Evolutionary conservation across 1,139 yeast species (phyloP), one percentile per base, ranked within the genome.

Genomic region (Suhomyces choctaworum): DNA sequence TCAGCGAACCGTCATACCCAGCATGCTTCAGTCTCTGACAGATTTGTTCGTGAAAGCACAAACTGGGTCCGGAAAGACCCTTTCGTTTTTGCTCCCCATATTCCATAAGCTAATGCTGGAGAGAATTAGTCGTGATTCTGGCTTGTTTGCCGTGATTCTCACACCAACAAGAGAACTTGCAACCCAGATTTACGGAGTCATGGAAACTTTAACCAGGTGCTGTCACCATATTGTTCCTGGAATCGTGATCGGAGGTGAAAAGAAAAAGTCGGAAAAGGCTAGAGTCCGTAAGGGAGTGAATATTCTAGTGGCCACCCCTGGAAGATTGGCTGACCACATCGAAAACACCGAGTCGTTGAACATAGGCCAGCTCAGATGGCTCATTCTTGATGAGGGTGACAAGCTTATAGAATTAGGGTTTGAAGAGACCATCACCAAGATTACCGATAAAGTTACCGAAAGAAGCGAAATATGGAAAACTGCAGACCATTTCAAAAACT

Each of bases 91-190:
- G 10, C 65, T 92, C 31, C 98, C 98, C 0, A 80, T 92, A n/a
- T 62, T 87, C 45, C 80, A 82, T 46, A 70, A 76, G 45, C 64
- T 92, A 23, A 80, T 87, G 83, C 48, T 49, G 44, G 68, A 64
- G 43, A 60, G 74, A 29, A 61, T 82, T 32, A 71, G 70, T 29
- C 75, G 98, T 51, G 74, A 78, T n/a, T 75, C 87, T 4, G 98
- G 98, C 2, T 66, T 92, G 11, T 90, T 87, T 64, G 97, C 96
- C 0, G 60, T 92, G 36, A 82, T 92, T 28, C 63, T 92, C 42
- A 83, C 95, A 0, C 98, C 98, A 4, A 92, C 98, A 0, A 76
- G 98, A 57, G 98, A 92, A 61, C 71, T 92, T 52, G 96, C 97
- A 0, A 78, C 80, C n/a, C 98, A 92, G 58, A 90, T 92, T 29